Evolutionary conservation across 2,329 filamentous ascomycete genomes (phyloP), one percentile per base, ranked within the genome.

Genomic region (Emmonsiellopsis sp.): DNA sequence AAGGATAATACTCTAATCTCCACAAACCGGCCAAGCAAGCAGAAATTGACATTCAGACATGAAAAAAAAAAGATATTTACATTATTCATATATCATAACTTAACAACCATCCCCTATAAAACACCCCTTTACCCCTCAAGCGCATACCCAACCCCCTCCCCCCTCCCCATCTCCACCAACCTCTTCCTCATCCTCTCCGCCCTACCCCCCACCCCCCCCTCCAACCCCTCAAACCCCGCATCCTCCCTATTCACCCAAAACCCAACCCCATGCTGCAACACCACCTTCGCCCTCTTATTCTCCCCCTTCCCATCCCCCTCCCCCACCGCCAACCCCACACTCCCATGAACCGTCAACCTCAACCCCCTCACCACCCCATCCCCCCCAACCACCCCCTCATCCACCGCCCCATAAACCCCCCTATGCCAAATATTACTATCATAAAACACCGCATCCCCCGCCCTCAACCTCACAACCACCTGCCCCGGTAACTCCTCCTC

Each of bases 361-460:
- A 67, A 67, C 60, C 72, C 66, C 48, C 67, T 64, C 10, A 61
- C 67, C 4, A 64, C 64, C 42, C 68, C 66, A 26, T 57, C 58
- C 57, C 73, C 73, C 31, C 31, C 40, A 31, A 34, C 51, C 35
- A 32, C 44, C 41, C 8, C 37, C 41, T 40, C 26, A 32, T 34
- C 43, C n/a, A 49, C 49, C 7, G 59, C 68, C 55, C 63, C 63
- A 55, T 76, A 76, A 30, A 71, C 65, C 2, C 73, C 72, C 5
- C 73, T 67, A 52, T 75, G 73, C 53, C 94, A 67, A 58, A 95
- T 94, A 67, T 95, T 94, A 65, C 91, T 94, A 68, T 95, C 84
- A 66, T 95, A 95, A 63, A 95, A 95, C 42, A 87, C 87, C 13
- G 86, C 82, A 69, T 95, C 89, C 0, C 89, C 89, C 0, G 88